Evolutionary conservation across 2,329 filamentous ascomycete genomes (phyloP), one percentile per base, ranked within the genome.

Genomic region (Fusarium circinatum): DNA sequence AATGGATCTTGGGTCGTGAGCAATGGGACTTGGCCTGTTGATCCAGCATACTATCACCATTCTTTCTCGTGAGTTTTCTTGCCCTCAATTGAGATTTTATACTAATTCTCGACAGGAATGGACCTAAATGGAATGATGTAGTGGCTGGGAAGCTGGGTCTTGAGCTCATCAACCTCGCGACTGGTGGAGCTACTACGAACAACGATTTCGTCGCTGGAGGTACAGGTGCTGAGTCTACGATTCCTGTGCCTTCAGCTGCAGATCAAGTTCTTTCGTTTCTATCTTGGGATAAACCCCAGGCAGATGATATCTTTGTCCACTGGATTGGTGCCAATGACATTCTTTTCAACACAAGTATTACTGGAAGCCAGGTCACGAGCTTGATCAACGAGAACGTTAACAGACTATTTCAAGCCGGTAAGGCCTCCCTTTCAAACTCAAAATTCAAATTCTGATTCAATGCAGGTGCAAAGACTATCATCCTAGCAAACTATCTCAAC

Each of bases 301-400:
- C 9, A 1, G 47, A 20, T 4, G 70, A 73, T 24, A 30, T 73
- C 8, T 73, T 73, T 28, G 70, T 73, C 12, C 65, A 62, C n/a
- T 73, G 70, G 70, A 71, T 73, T 11, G 70, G 70, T 9, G 65
- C 51, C 42, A 73, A 73, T 28, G 70, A 73, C 13, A 73, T 73
- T 6, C 42, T 73, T 6, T 73, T 73, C 18, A 73, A 73, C 4
- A 73, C 70, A 0, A 74, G 39, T n/a, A 73, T 73, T 3, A 70
- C 70, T 3, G 70, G 65, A 11, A 39, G 13, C 13, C 65, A 73
- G 5, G 39, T 73, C 11, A 61, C 65, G 10, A 67, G 70, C 10
- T 24, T 73, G 28, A 44, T 73, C 15, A 65, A 59, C 8, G 62
- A 57, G 18, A 45, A 71, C 11, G 18, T 74, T 1, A 30, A 71